Evolutionary conservation across 1,284 basidiomycete species (phyloP).

Genomic region (Sporisorium sorghi): DNA sequence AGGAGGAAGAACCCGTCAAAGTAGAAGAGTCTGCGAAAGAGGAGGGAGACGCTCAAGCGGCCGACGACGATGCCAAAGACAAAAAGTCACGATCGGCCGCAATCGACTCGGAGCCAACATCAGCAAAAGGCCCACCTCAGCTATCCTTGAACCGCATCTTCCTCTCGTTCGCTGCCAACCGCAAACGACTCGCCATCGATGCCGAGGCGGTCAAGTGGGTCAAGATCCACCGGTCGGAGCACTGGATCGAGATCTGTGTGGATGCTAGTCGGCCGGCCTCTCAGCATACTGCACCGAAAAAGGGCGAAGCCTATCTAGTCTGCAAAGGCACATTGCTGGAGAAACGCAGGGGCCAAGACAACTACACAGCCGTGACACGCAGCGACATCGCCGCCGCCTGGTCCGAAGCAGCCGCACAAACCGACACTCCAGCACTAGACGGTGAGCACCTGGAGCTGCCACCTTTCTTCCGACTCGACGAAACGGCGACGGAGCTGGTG

Average conservation of each 20-base stretch:
- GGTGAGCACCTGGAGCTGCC: slow-evolving; percentile 29
- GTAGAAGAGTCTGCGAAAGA: not conserved
- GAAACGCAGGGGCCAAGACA: slow-evolving; percentile 38
- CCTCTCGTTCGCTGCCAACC: slow-evolving; percentile 89
- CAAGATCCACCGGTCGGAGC: slow-evolving; percentile 82
- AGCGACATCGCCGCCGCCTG: slow-evolving; percentile 40
- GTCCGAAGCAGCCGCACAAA: slow-evolving; percentile 1
- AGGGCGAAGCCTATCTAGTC: slow-evolving; percentile 73
- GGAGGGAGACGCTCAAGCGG: not conserved
- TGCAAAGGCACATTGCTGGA: slow-evolving; percentile 76
- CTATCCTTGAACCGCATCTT: slow-evolving; percentile 75
- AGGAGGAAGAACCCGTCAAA: not conserved
- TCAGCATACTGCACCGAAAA: slow-evolving; percentile 53
- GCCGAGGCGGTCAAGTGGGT: slow-evolving; percentile 85
- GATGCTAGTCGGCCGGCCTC: slow-evolving; percentile 11
- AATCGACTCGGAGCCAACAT: not conserved
- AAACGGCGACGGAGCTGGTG: slow-evolving; percentile 12
- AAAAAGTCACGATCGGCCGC: slow-evolving; percentile 4
- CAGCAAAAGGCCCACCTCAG: slow-evolving; percentile 66
- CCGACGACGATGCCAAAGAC: slow-evolving; percentile 4
- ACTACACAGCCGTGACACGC: slow-evolving; percentile 43
- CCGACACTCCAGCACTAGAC: not conserved
- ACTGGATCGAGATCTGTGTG: slow-evolving; percentile 84
- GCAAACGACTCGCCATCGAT: slow-evolving; percentile 86
- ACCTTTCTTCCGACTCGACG: slow-evolving; percentile 33